These are phyloP conservation scores for Rhodomyrtus tomentosa DNA, from an alignment of 345 rosid genomes.

Conservation along the genomic window DNA sequence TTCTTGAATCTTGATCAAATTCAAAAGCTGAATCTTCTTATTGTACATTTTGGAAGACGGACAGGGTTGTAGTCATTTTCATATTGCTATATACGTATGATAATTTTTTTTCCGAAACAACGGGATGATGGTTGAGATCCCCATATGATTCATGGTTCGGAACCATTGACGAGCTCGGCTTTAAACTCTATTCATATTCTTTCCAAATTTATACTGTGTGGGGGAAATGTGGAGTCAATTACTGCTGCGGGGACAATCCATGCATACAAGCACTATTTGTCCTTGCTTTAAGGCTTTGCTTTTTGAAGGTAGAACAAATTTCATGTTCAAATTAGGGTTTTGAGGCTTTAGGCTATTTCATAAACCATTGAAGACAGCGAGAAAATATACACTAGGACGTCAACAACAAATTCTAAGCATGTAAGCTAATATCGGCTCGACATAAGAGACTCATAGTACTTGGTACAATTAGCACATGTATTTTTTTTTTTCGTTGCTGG, in stretches of 20 bases:
- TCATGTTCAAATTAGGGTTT: background rate
- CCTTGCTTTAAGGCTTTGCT: background rate
- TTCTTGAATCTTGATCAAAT: background rate
- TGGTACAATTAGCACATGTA: background rate
- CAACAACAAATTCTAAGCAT: background rate
- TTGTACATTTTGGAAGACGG: background rate
- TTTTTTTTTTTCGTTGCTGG: background rate
- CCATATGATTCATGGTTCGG: background rate
- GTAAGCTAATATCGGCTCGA: background rate
- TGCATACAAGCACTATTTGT: background rate
- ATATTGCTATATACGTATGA: background rate
- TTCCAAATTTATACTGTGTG: background rate
- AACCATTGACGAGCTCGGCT: background rate
- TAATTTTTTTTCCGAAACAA: background rate
- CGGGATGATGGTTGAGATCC: constrained; percentile 3
- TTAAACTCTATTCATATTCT: background rate
- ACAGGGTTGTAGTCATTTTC: background rate
- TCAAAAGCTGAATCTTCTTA: background rate
- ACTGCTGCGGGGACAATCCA: background rate
- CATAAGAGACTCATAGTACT: background rate
- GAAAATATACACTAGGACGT: background rate
- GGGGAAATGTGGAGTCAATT: background rate
- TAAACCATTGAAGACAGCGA: background rate
- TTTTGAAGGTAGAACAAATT: background rate
- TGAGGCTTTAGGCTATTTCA: background rate